Conservation (phyloP, 129 eudicot genomes). For the Pseudognaphalium luteoalbum region DNA sequence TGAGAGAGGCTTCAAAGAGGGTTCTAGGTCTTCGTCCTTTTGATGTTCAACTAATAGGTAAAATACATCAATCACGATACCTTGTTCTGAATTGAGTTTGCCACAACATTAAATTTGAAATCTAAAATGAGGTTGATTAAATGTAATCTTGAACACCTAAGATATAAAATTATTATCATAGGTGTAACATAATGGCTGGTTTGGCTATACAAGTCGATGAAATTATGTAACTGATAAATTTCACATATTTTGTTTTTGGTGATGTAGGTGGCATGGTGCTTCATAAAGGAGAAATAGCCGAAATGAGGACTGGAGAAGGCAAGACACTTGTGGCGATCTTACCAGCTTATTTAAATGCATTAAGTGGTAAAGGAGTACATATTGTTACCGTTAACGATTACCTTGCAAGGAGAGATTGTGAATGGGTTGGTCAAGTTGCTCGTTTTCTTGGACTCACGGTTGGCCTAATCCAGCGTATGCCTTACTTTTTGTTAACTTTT, state of each 20-base stretch:
- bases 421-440: constrained; percentile 99
- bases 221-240: constrained; percentile 1
- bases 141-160: constrained; percentile 19
- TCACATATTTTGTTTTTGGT: neutral
- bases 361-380: constrained; percentile 91
- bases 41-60: constrained; percentile 94
- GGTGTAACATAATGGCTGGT: neutral
- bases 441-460: constrained; percentile 96
- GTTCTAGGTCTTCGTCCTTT: constrained; percentile 98
- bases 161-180: neutral
- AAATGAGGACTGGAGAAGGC: constrained; percentile 99
- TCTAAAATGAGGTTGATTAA: neutral
- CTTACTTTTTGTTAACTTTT: constrained; percentile 22
- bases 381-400: constrained; percentile 96
- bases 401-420: constrained; percentile 96
- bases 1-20: constrained; percentile 92
- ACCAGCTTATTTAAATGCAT: constrained; percentile 95
- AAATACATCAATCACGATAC: neutral
- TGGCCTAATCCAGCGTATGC: constrained; percentile 96
- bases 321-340: constrained; percentile 95
- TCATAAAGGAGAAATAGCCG: constrained; percentile 97
- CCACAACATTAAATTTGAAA: no score
- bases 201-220: neutral
- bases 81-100: neutral
- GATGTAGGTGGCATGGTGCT: constrained; percentile 96